phyloP scores from a whole-genome alignment of 805 yeast genomes.

The Yamadazyma paraphyllophila region DNA sequence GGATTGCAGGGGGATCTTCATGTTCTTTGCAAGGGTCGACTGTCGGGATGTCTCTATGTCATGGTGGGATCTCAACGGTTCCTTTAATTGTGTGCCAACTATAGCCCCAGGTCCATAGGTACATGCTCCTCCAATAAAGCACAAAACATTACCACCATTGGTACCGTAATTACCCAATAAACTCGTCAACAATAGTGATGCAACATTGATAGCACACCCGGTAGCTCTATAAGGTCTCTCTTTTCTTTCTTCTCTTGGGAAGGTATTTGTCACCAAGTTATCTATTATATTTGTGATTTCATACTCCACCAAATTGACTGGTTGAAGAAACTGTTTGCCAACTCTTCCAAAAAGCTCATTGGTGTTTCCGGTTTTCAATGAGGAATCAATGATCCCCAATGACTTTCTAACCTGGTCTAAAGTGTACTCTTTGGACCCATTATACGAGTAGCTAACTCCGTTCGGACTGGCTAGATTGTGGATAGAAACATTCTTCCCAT shows the following conservation, averaged over 20 bases:
- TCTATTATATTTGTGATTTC: slow-evolving; percentile 79
- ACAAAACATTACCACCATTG: slow-evolving; percentile 64
- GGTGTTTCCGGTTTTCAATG: slow-evolving; percentile 17
- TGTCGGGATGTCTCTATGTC: slow-evolving; percentile 91
- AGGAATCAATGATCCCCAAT: slow-evolving; percentile 35
- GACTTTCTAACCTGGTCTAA: slow-evolving; percentile 62
- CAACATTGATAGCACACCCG: slow-evolving; percentile 88
- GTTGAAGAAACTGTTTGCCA: slow-evolving; percentile 54
- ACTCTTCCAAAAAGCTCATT: slow-evolving; percentile 33
- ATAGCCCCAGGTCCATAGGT: slow-evolving; percentile 93
- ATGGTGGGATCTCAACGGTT: slow-evolving; percentile 95
- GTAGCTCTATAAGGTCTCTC: slow-evolving; percentile 88
- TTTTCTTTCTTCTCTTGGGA: slow-evolving; percentile 38
- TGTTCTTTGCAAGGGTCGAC: slow-evolving; percentile 72
- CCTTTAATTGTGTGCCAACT: slow-evolving; percentile 87
- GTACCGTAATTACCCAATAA: slow-evolving; percentile 85
- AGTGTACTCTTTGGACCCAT: slow-evolving; percentile 84
- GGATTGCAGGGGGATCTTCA: slow-evolving; percentile 37
- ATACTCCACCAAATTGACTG: slow-evolving; percentile 76
- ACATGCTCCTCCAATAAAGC: slow-evolving; percentile 94
- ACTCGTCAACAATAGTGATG: slow-evolving; percentile 76
- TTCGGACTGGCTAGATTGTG: slow-evolving; percentile 50
- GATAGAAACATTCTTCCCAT: slow-evolving; percentile 86
- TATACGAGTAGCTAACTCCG: slow-evolving; percentile 55
- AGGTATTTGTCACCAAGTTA: slow-evolving; percentile 72